These are phyloP conservation scores for Colletotrichum sp. DNA, from an alignment of 2,329 filamentous ascomycete species.

Conservation along the genomic window DNA sequence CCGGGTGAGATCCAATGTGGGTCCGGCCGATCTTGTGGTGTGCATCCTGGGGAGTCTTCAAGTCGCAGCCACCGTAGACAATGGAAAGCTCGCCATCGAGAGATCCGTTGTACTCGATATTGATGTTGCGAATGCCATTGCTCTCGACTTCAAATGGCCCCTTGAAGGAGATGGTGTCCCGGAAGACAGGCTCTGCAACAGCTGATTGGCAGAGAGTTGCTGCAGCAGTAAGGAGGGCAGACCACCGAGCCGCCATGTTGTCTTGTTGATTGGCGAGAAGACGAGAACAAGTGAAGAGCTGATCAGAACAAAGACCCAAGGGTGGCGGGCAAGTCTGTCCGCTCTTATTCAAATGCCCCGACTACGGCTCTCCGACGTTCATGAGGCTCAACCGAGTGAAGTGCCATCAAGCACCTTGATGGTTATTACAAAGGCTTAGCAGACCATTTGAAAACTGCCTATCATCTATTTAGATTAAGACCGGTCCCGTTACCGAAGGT, in stretches of 20 bases:
- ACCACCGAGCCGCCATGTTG: slow-evolving; percentile 2
- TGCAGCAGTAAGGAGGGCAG: background rate
- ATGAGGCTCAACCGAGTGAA: background rate
- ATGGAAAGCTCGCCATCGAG: slow-evolving; percentile 24
- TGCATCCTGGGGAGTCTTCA: background rate
- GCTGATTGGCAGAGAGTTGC: background rate
- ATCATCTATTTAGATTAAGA: background rate
- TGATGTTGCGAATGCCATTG: slow-evolving; percentile 24
- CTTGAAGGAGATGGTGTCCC: background rate
- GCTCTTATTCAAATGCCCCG: background rate
- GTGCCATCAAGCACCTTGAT: slow-evolving; percentile 5
- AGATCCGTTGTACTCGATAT: slow-evolving; percentile 22
- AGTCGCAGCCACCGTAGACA: slow-evolving; percentile 23
- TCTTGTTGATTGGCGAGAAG: background rate
- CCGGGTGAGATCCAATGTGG: slow-evolving; percentile 24
- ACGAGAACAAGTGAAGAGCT: background rate
- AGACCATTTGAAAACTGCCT: background rate
- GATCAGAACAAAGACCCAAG: background rate
- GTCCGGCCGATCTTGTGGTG: slow-evolving; percentile 25
- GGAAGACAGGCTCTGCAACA: background rate
- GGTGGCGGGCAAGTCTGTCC: too few species aligned
- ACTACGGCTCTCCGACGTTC: background rate
- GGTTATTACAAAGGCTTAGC: background rate
- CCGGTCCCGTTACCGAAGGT: background rate
- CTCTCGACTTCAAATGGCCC: slow-evolving; percentile 18